These are phyloP conservation scores for Proliferodiscus dingleyae DNA, from an alignment of 2,329 filamentous ascomycete species.

Conservation along the genomic window DNA sequence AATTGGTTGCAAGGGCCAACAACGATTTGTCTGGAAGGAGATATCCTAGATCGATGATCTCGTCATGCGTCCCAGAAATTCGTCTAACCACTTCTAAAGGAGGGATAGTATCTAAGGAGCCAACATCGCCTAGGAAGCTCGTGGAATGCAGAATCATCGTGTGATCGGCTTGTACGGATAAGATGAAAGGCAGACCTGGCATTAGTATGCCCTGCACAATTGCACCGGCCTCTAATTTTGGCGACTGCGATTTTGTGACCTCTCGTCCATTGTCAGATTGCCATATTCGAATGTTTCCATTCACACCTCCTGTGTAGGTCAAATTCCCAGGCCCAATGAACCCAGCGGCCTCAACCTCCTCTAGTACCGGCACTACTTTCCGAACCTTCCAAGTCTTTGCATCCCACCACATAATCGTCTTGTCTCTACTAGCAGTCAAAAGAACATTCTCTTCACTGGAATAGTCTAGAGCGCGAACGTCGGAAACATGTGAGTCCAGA, in stretches of 20 bases:
- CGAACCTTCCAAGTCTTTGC: slow-evolving; percentile 76
- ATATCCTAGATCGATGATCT: slow-evolving; percentile 92
- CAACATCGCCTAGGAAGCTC: slow-evolving; percentile 35
- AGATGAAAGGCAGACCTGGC: slow-evolving; percentile 60
- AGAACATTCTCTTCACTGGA: slow-evolving; percentile 69
- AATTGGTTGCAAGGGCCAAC: slow-evolving; percentile 88
- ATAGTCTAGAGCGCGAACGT: slow-evolving; percentile 84
- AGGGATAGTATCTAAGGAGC: slow-evolving; percentile 32
- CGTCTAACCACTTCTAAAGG: slow-evolving; percentile 52
- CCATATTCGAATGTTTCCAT: slow-evolving; percentile 81
- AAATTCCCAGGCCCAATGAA: slow-evolving; percentile 68
- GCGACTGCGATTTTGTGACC: slow-evolving; percentile 66
- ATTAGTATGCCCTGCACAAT: slow-evolving; percentile 70
- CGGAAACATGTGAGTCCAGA: slow-evolving; percentile 89
- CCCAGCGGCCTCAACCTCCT: slow-evolving; percentile 78
- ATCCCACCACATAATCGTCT: slow-evolving; percentile 92
- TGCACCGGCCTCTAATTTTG: slow-evolving; percentile 55
- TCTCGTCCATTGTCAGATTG: slow-evolving; percentile 71
- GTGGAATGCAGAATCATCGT: slow-evolving; percentile 72
- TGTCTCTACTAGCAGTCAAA: slow-evolving; percentile 83
- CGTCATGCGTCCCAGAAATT: slow-evolving; percentile 94
- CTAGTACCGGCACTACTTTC: slow-evolving; percentile 76
- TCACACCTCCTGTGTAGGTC: slow-evolving; percentile 80
- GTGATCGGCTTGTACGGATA: slow-evolving; percentile 86
- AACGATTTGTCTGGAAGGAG: slow-evolving; percentile 74